Percentiles rank a stretch among this genome's conserved stretches.
Evolutionary conservation across 1,284 basidiomycete genomes (phyloP).

Genomic region (Ustilago lituana): DNA sequence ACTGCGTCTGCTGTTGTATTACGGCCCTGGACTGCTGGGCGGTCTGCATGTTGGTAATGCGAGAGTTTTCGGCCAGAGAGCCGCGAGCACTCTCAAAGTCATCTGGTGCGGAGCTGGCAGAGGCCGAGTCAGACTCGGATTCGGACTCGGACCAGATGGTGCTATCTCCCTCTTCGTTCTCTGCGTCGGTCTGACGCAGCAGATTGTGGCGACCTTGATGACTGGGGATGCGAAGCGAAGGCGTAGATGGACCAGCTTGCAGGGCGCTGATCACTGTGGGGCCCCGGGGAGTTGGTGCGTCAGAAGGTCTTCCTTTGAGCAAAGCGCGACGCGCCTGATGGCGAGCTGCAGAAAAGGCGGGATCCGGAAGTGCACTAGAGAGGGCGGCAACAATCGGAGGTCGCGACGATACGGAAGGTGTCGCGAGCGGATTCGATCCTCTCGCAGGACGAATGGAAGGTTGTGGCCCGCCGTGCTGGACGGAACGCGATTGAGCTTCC

Average conservation of each 20-base stretch:
- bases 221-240: constrained; percentile 39
- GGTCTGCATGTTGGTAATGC: constrained; percentile 36
- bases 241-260: constrained; percentile 38
- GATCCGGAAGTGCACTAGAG: constrained; percentile 16
- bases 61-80: constrained; percentile 35
- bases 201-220: constrained; percentile 25
- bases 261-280: background rate
- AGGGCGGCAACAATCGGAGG: constrained; percentile 1
- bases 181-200: constrained; percentile 5
- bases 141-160: constrained; percentile 46
- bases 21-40: constrained; percentile 17
- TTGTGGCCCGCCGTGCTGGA: background rate
- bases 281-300: constrained; percentile 13
- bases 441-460: background rate
- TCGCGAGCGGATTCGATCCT: background rate
- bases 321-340: constrained; percentile 43
- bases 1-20: constrained; percentile 12
- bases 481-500: background rate
- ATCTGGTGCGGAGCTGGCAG: constrained; percentile 26
- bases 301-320: constrained; percentile 20
- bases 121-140: constrained; percentile 19
- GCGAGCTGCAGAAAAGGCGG: constrained; percentile 41
- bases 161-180: constrained; percentile 38
- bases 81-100: constrained; percentile 47
- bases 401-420: constrained; percentile 15